Conservation (phyloP, 106 monocot species). For the Dendrobium officinale region DNA sequence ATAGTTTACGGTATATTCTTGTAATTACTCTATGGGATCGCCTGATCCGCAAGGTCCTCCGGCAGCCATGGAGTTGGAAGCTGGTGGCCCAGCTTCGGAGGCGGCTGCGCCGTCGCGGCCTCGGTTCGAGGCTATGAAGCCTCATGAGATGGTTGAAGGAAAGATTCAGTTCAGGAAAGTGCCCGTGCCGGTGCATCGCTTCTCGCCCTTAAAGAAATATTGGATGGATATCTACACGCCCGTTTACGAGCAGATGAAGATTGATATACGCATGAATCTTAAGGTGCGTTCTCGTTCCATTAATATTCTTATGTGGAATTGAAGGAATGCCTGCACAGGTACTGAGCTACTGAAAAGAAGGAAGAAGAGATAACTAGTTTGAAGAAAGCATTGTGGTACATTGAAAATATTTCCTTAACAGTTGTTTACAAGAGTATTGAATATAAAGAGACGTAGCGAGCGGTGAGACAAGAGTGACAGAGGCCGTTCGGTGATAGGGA, state of each 20-base stretch:
- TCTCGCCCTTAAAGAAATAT: conserved; percentile 56
- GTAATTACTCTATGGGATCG: neutral
- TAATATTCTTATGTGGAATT: neutral
- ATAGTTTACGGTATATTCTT: neutral
- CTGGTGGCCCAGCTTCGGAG: neutral
- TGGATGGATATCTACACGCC: conserved; percentile 94
- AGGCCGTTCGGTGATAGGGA: too few relatives aligned
- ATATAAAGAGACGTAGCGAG: too few relatives aligned
- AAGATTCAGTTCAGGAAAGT: conserved; percentile 75
- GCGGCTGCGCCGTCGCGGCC: conserved; percentile 10
- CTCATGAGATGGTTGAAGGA: conserved; percentile 74
- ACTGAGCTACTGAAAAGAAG: too few relatives aligned
- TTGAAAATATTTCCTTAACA: too few relatives aligned
- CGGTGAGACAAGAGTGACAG: too few relatives aligned
- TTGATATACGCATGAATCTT: conserved; percentile 95
- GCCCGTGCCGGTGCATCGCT: conserved; percentile 58
- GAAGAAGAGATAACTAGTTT: too few relatives aligned
- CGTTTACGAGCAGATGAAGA: conserved; percentile 88
- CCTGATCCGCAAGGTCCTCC: neutral
- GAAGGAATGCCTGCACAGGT: too few relatives aligned
- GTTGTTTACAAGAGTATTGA: too few relatives aligned
- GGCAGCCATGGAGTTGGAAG: conserved; percentile 2
- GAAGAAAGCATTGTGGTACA: too few relatives aligned
- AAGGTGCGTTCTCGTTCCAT: conserved; percentile 32
- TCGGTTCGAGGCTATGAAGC: conserved; percentile 49